Evolutionary conservation across 2,329 filamentous ascomycete genomes (phyloP), one percentile per base, ranked within the genome.

Genomic region (Tolypocladium cylindrosporum): DNA sequence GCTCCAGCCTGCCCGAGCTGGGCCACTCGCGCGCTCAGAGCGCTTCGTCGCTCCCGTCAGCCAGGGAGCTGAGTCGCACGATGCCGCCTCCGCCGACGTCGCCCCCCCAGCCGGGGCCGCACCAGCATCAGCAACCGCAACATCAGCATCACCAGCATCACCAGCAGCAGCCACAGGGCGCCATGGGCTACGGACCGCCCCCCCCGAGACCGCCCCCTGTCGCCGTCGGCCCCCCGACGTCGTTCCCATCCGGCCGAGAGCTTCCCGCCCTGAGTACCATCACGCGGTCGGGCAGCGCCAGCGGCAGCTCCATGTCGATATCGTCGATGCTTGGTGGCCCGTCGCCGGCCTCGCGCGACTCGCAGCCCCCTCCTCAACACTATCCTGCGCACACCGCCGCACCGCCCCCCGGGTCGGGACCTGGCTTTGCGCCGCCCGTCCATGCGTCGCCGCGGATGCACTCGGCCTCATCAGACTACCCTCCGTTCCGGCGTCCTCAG

Each of bases 401-500:
- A 57, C 71, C 58, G 55, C 75, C 63, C 50, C 70, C 76, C 19
- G 70, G 69, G 14, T 72, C 79, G 3, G 79, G 73, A 1, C 72
- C 79, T 1, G 68, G 72, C 14, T 84, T 78, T 65, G 74, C 75
- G 53, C 68, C 76, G 19, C 67, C 79, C 1, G 68, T 83, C 2
- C 81, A 84, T 60, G 79, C 79, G 2, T 85, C 82, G 16, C 82
- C 82, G 4, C 74, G 79, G 45, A 79, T 84, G 74, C 79, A 78
- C 58, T 77, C 78, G 34, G 72, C 79, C 2, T 75, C 79, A 0
- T 72, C 82, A 60, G 86, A 89, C 21, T 87, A 88, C 60, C 75
- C 74, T 55, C 78, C 80, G 6, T 87, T 82, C 68, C 79, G 86
- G 61, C 79, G 87, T 60, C 88, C 88, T 2, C 85, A 89, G 59